Evolutionary conservation across 2,329 filamentous ascomycete species (phyloP).

Genomic region (Bipolaris zeicola): DNA sequence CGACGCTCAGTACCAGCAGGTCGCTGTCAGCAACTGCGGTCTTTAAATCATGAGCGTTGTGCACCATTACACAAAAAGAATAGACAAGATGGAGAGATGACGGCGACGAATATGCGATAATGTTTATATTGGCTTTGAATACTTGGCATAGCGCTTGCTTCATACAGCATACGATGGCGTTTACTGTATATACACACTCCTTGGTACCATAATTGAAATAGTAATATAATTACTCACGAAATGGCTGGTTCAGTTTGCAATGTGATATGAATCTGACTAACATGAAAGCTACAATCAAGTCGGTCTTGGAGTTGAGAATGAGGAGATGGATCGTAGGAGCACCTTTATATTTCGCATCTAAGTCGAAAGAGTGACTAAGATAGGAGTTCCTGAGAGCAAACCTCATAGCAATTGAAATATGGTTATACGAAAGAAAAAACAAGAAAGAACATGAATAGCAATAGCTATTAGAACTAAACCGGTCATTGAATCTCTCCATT

Average conservation of each 20-base stretch:
- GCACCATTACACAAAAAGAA: neutral
- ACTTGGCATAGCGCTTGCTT: slow-evolving; percentile 11
- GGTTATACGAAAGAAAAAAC: neutral
- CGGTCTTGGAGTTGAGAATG: too few species aligned
- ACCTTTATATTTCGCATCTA: too few species aligned
- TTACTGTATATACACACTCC: slow-evolving; percentile 14
- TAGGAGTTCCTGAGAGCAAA: neutral
- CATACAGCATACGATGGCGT: slow-evolving; percentile 9
- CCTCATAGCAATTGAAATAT: neutral
- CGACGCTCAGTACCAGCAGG: slow-evolving; percentile 48
- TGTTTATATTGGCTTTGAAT: slow-evolving; percentile 4
- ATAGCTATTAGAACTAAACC: neutral
- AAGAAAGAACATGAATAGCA: neutral
- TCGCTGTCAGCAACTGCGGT: slow-evolving; percentile 46
- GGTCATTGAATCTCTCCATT: too few species aligned
- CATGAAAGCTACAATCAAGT: too few species aligned
- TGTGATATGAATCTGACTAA: neutral
- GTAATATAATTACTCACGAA: neutral
- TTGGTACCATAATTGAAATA: slow-evolving; percentile 14
- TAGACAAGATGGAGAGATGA: neutral
- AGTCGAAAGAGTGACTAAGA: neutral
- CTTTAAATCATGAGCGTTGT: slow-evolving; percentile 18
- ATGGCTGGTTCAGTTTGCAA: neutral
- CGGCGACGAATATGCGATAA: slow-evolving; percentile 5
- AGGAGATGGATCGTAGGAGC: too few species aligned